Conservation (phyloP, 306 rosid species). For the Astragalus membranaceus region DNA sequence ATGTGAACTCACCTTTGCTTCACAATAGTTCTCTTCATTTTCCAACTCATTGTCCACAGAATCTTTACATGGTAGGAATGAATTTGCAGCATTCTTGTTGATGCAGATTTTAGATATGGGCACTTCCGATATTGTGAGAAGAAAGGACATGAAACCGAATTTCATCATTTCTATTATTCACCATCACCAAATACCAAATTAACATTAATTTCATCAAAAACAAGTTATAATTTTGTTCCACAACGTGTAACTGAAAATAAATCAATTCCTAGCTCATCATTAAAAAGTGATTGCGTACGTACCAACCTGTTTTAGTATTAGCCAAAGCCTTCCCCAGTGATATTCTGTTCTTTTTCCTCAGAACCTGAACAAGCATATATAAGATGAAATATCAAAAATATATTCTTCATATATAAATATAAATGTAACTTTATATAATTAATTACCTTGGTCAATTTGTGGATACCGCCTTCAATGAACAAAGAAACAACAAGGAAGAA, state of each 20-base stretch:
- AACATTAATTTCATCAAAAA: not conserved
- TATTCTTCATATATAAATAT: not conserved
- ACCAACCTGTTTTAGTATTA: slow-evolving; percentile 51
- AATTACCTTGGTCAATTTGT: slow-evolving; percentile 39
- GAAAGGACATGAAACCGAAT: slow-evolving; percentile 51
- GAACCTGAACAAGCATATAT: slow-evolving; percentile 23
- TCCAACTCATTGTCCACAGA: not conserved
- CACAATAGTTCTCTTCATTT: slow-evolving; percentile 27
- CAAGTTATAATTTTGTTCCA: not conserved
- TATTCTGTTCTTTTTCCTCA: slow-evolving; percentile 35
- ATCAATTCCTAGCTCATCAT: too few relatives aligned
- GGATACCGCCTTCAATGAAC: slow-evolving; percentile 41
- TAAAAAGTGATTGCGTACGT: not conserved
- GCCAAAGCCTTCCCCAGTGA: slow-evolving; percentile 42
- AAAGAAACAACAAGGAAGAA: slow-evolving; percentile 36
- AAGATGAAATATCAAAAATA: too few relatives aligned
- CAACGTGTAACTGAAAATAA: not conserved
- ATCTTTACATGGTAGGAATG: slow-evolving; percentile 48
- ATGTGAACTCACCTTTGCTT: slow-evolving; percentile 35
- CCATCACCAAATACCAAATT: not conserved
- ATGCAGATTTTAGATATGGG: slow-evolving; percentile 62
- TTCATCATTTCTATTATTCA: slow-evolving; percentile 46
- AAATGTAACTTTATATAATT: not conserved
- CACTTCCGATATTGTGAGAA: slow-evolving; percentile 41
- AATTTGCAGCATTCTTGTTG: slow-evolving; percentile 22